phyloP scores from a whole-genome alignment of 352 stramenopile genomes.

The Globisporangium irregulare region DNA sequence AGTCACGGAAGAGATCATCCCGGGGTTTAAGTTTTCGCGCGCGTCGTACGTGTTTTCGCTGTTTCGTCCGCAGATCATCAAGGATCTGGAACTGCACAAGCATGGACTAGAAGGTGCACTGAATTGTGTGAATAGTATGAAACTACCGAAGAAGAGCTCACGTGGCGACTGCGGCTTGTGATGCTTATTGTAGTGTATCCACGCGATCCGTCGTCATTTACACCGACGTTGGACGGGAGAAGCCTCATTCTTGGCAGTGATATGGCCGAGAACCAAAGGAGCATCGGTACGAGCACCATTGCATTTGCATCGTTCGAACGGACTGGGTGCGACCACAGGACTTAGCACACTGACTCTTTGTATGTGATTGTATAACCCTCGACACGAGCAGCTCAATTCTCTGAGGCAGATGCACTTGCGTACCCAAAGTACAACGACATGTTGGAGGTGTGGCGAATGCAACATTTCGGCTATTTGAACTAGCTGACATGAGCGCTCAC shows the following conservation, averaged over 20 bases:
- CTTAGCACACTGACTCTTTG: background rate
- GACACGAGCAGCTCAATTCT: constrained; percentile 72
- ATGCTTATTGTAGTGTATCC: constrained; percentile 51
- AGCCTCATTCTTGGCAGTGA: constrained; percentile 80
- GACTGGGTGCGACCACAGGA: background rate
- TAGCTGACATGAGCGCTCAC: background rate
- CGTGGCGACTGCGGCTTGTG: background rate
- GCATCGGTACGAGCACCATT: constrained; percentile 44
- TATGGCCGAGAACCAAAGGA: constrained; percentile 71
- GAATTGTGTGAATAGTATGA: background rate
- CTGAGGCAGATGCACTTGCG: constrained; percentile 58
- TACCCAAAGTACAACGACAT: constrained; percentile 85
- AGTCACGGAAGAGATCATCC: constrained; percentile 90
- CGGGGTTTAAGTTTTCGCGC: constrained; percentile 89
- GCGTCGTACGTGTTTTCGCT: constrained; percentile 90
- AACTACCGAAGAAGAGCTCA: background rate
- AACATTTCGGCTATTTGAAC: background rate
- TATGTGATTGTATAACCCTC: background rate
- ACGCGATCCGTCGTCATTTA: constrained; percentile 87
- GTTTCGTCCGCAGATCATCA: constrained; percentile 88
- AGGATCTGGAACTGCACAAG: constrained; percentile 77
- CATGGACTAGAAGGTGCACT: constrained; percentile 69
- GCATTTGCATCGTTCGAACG: background rate
- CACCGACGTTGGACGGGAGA: constrained; percentile 68
- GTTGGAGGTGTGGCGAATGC: constrained; percentile 43